Conservation (phyloP, 805 yeast species). For the Metschnikowia gruessii region DNA sequence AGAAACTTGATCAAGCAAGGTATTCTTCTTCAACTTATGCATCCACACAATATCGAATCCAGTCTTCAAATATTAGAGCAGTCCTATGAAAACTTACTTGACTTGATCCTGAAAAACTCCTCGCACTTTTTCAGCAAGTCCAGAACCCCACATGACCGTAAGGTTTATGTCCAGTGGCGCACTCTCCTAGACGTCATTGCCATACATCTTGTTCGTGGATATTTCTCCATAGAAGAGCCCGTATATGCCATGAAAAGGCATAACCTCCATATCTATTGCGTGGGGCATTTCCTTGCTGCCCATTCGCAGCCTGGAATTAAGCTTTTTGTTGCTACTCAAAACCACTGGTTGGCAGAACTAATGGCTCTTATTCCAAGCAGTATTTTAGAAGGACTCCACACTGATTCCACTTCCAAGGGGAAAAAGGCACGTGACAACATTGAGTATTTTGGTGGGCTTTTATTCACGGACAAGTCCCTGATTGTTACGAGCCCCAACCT, state of each 20-base stretch:
- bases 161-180: constrained; percentile 36
- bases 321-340: constrained; percentile 61
- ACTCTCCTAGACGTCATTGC: constrained; percentile 57
- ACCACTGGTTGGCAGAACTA: constrained; percentile 62
- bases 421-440: constrained; percentile 11
- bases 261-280: constrained; percentile 56
- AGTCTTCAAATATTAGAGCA: constrained; percentile 30
- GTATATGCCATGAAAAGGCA: constrained; percentile 62
- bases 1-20: constrained; percentile 38
- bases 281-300: constrained; percentile 35
- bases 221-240: constrained; percentile 57
- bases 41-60: constrained; percentile 34
- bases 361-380: constrained; percentile 49
- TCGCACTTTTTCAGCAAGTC: constrained; percentile 6
- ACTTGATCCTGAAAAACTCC: constrained; percentile 21
- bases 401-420: constrained; percentile 15
- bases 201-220: constrained; percentile 59
- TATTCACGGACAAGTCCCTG: constrained; percentile 25
- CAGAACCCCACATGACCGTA: constrained; percentile 29
- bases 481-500: constrained; percentile 31
- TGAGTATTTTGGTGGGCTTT: constrained; percentile 35
- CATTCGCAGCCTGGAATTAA: constrained; percentile 16
- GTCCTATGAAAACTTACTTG: constrained; percentile 33
- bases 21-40: constrained; percentile 30
- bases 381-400: constrained; percentile 20